These are phyloP conservation scores for Aureobasidium sp. DNA, from an alignment of 2,329 filamentous ascomycete genomes.

Conservation along the genomic window DNA sequence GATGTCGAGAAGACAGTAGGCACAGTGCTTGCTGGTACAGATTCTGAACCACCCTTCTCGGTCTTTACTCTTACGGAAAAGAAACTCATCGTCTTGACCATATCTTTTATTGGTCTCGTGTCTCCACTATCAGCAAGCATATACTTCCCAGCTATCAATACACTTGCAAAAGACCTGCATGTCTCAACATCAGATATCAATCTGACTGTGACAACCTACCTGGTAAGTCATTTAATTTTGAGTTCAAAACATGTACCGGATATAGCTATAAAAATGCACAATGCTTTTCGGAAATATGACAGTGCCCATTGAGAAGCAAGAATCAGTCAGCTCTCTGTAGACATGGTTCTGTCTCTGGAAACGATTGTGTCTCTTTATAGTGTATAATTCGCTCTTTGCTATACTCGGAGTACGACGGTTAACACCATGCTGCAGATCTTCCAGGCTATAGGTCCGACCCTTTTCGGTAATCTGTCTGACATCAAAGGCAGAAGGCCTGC, in stretches of 20 bases:
- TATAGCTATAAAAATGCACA: too few species aligned
- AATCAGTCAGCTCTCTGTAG: too few species aligned
- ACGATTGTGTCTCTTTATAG: too few species aligned
- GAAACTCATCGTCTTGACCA: constrained; percentile 24
- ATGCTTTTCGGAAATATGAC: too few species aligned
- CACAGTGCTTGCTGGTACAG: not conserved
- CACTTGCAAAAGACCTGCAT: constrained; percentile 42
- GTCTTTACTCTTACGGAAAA: constrained; percentile 24
- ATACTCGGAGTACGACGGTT: not conserved
- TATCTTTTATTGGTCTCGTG: constrained; percentile 25
- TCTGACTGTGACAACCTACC: constrained; percentile 52
- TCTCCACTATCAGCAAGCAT: constrained; percentile 36
- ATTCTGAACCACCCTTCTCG: constrained; percentile 23
- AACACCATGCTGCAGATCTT: constrained; percentile 33
- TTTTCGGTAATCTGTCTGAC: constrained; percentile 46
- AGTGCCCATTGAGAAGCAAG: too few species aligned
- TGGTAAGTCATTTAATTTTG: constrained; percentile 29
- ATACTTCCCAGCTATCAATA: constrained; percentile 49
- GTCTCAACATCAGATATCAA: constrained; percentile 41
- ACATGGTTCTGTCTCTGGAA: too few species aligned
- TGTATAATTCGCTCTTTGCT: too few species aligned
- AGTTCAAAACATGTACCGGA: not conserved
- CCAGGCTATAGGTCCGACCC: constrained; percentile 47
- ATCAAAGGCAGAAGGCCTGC: constrained; percentile 45
- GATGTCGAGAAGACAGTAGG: not conserved